Percentiles rank a stretch among this genome's conserved stretches.
Evolutionary conservation across 768 basidiomycete genomes (phyloP).

Genomic region (Suillus spraguei): DNA sequence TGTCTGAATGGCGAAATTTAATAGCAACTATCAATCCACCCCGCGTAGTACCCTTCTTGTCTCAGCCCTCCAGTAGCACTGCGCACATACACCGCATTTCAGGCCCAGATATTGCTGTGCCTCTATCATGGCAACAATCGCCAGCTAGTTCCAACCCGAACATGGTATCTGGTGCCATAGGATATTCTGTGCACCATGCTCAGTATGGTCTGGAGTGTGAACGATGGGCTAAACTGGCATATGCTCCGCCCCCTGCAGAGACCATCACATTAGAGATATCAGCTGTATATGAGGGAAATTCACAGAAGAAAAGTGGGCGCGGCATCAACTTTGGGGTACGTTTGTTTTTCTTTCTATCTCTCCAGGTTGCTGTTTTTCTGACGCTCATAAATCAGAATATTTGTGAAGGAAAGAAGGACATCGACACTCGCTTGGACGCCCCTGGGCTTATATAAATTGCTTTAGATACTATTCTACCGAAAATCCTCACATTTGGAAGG

Average conservation of each 20-base stretch:
- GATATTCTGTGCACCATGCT: no score
- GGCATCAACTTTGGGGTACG: neutral
- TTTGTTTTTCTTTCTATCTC: no score
- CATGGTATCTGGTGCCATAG: no score
- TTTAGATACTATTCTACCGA: neutral
- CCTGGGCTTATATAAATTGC: neutral
- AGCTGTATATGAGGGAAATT: neutral
- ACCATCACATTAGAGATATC: neutral
- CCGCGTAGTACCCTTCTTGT: neutral
- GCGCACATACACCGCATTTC: no score
- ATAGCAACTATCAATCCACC: conserved; percentile 11
- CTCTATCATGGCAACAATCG: no score
- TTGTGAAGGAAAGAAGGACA: neutral
- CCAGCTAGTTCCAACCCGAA: no score
- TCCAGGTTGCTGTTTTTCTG: no score
- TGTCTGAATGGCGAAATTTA: no score
- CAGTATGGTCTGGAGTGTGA: no score
- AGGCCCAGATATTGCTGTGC: neutral
- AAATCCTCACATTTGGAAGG: neutral
- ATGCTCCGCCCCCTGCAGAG: no score
- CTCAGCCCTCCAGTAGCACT: conserved; percentile 1
- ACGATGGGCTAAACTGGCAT: no score
- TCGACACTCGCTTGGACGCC: neutral
- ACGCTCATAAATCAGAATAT: neutral
- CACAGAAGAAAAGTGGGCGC: neutral